These are phyloP conservation scores for Oxyria digyna DNA, from an alignment of 148 eudicot species.

Conservation along the genomic window DNA sequence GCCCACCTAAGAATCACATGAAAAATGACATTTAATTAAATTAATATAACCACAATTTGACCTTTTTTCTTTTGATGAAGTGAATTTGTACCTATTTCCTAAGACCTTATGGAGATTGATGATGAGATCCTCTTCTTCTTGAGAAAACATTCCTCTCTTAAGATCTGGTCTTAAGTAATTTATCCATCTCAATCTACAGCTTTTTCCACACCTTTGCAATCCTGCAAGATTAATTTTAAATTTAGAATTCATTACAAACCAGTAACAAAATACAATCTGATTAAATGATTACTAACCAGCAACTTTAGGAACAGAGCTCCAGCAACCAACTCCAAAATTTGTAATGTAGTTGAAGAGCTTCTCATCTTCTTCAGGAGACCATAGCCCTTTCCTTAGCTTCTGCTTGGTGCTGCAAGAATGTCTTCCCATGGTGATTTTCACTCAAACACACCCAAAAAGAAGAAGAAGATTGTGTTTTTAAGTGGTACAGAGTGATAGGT, in stretches of 20 bases:
- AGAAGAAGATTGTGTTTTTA: background rate
- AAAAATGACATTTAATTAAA: background rate
- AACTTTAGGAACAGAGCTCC: constrained; percentile 41
- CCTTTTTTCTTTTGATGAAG: background rate
- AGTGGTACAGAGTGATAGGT: background rate
- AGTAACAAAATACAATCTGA: background rate
- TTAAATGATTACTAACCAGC: constrained; percentile 16
- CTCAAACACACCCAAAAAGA: background rate
- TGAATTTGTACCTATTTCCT: background rate
- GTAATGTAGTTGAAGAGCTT: constrained; percentile 35
- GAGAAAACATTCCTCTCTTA: constrained; percentile 3
- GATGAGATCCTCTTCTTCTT: constrained; percentile 8
- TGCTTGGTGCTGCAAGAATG: constrained; percentile 26
- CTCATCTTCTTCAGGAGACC: constrained; percentile 47
- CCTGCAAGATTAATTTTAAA: background rate
- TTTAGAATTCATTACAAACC: background rate
- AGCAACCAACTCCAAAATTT: constrained; percentile 34
- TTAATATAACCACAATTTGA: background rate
- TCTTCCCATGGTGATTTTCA: constrained; percentile 19
- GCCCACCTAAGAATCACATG: constrained; percentile 8
- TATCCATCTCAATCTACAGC: constrained; percentile 11
- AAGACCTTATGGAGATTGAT: constrained; percentile 4
- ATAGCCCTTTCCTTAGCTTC: constrained; percentile 31
- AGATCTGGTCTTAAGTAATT: constrained; percentile 11
- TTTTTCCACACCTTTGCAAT: constrained; percentile 9